Conservation (phyloP, 768 basidiomycete species). For the Suillus occidentalis region DNA sequence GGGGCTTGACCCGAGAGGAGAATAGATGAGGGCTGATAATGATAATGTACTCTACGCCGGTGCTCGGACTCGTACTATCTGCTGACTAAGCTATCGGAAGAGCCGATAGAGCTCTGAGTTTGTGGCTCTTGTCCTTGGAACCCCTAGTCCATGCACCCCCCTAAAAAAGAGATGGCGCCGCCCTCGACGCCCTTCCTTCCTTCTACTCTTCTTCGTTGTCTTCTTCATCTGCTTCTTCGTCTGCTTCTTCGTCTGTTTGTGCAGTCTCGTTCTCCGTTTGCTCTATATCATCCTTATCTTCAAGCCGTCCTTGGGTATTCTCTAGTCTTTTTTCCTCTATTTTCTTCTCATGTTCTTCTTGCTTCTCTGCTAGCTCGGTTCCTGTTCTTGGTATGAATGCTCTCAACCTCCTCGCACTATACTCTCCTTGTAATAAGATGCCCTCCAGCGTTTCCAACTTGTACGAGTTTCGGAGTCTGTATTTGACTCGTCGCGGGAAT, state of each 20-base stretch:
- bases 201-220: not conserved
- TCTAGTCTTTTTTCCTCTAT: not conserved
- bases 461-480: constrained; percentile 24
- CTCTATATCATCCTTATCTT: not conserved
- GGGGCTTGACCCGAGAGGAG: too few relatives aligned
- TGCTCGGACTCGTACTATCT: too few relatives aligned
- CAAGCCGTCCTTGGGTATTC: not conserved
- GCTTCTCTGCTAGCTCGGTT: constrained; percentile 14
- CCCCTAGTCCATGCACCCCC: not conserved
- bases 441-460: constrained; percentile 22
- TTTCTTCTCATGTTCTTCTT: not conserved
- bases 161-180: not conserved
- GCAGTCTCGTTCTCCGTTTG: too few relatives aligned
- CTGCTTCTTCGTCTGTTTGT: not conserved
- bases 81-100: too few relatives aligned
- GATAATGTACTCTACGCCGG: too few relatives aligned
- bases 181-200: not conserved
- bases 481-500: constrained; percentile 19
- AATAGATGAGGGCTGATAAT: too few relatives aligned
- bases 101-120: too few relatives aligned
- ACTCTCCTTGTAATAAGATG: not conserved
- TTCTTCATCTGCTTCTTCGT: not conserved
- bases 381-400: constrained; percentile 21
- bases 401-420: constrained; percentile 21
- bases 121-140: too few relatives aligned